A percentile compares a stretch with the other conserved stretches of the same genome.
These are phyloP conservation scores for Diutina siamensis DNA, from an alignment of 1,139 yeast species.

Conservation along the genomic window DNA sequence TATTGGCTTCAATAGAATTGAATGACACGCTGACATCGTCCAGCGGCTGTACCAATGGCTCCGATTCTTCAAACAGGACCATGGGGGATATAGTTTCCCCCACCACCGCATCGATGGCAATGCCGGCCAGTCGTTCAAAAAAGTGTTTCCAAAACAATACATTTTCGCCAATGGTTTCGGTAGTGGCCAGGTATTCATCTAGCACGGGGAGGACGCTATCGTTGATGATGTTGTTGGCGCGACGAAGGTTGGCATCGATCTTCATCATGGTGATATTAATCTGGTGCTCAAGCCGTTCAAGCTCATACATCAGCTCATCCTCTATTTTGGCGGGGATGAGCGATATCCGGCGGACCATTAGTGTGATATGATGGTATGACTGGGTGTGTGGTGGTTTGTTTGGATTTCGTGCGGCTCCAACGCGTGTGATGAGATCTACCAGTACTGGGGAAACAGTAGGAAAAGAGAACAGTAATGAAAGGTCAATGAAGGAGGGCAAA, in stretches of 20 bases:
- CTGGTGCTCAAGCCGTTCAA: constrained; percentile 1
- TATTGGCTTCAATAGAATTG: neutral
- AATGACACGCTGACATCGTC: neutral
- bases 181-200: neutral
- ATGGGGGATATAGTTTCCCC: too few relatives aligned
- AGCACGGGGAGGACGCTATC: neutral
- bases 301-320: neutral
- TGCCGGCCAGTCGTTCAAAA: neutral
- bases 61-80: too few relatives aligned
- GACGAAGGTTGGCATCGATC: constrained; percentile 3
- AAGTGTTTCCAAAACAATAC: neutral
- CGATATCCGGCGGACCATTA: neutral
- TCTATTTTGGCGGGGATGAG: neutral
- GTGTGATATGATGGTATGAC: too few relatives aligned
- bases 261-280: neutral
- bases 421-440: too few relatives aligned
- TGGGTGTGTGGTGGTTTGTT: too few relatives aligned
- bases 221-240: constrained; percentile 5
- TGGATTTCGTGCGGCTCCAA: neutral
- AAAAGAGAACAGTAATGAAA: too few relatives aligned
- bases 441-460: too few relatives aligned
- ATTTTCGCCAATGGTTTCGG: neutral
- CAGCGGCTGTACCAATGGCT: neutral
- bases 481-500: too few relatives aligned
- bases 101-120: neutral